These are phyloP conservation scores for Vinca minor DNA, from an alignment of 257 asterid genomes.

Conservation along the genomic window DNA sequence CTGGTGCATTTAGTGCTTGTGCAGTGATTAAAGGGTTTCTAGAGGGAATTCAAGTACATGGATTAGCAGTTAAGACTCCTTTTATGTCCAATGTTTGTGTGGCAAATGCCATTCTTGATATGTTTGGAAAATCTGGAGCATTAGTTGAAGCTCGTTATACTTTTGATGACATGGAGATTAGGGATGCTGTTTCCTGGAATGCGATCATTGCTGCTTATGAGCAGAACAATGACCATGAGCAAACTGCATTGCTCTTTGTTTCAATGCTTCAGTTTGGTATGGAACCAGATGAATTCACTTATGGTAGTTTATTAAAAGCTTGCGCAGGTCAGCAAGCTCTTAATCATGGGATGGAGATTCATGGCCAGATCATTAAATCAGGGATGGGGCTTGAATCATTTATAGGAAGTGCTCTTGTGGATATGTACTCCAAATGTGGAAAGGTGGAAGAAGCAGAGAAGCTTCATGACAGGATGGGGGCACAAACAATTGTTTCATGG, in stretches of 20 bases:
- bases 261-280: constrained; percentile 57
- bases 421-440: constrained; percentile 84
- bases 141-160: constrained; percentile 46
- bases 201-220: constrained; percentile 77
- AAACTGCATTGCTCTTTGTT: constrained; percentile 40
- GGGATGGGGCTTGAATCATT: constrained; percentile 69
- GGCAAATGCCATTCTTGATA: constrained; percentile 67
- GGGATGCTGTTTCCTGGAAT: constrained; percentile 89
- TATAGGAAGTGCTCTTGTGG: constrained; percentile 67
- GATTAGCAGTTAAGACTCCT: constrained; percentile 56
- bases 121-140: constrained; percentile 81
- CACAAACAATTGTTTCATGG: constrained; percentile 65
- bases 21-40: constrained; percentile 44
- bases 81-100: constrained; percentile 49
- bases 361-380: constrained; percentile 53
- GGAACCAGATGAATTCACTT: constrained; percentile 86
- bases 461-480: constrained; percentile 53
- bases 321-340: constrained; percentile 66
- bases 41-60: constrained; percentile 65
- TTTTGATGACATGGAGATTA: constrained; percentile 56
- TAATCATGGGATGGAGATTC: constrained; percentile 59
- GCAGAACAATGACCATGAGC: constrained; percentile 53
- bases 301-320: constrained; percentile 80
- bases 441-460: constrained; percentile 77
- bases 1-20: constrained; percentile 72